Conservation (phyloP, 1,284 basidiomycete species). For the Cryptococcus deneoformans region DNA sequence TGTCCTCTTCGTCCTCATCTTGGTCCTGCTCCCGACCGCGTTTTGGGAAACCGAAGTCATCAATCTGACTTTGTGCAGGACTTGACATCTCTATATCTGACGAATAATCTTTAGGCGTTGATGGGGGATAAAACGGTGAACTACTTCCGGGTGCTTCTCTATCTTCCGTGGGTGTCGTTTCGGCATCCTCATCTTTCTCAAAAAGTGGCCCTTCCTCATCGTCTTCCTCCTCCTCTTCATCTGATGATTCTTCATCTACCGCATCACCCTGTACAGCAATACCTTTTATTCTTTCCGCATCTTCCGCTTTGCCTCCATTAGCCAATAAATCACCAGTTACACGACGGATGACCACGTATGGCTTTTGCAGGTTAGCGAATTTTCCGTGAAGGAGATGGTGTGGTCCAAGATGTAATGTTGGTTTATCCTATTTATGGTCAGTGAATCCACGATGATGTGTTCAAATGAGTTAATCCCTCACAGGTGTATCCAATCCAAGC, state of each 20-base stretch:
- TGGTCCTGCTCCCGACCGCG: slow-evolving; percentile 2
- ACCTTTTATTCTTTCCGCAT: slow-evolving; percentile 2
- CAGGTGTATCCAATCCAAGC: slow-evolving; percentile 45
- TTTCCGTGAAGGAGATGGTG: slow-evolving; percentile 88
- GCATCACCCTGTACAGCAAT: slow-evolving; percentile 15
- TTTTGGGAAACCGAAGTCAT: slow-evolving; percentile 3
- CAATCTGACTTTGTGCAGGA: slow-evolving; percentile 16
- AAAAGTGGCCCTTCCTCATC: slow-evolving; percentile 1
- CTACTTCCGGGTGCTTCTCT: slow-evolving; percentile 22
- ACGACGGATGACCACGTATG: slow-evolving; percentile 61
- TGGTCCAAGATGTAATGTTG: slow-evolving; percentile 70
- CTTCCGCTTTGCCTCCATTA: not conserved
- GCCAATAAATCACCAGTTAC: slow-evolving; percentile 9
- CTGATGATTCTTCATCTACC: slow-evolving; percentile 14
- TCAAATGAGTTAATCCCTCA: slow-evolving; percentile 14
- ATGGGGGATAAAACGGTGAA: slow-evolving; percentile 18
- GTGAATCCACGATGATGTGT: not conserved
- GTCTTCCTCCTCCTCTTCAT: slow-evolving; percentile 16
- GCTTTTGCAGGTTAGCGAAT: slow-evolving; percentile 69
- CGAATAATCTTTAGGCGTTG: slow-evolving; percentile 40
- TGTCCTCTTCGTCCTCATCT: slow-evolving; percentile 16
- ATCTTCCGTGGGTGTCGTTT: slow-evolving; percentile 8
- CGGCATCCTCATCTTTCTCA: not conserved
- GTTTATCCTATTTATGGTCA: slow-evolving; percentile 59
- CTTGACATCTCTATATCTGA: slow-evolving; percentile 42